Percentiles rank a stretch among this genome's conserved stretches.
phyloP scores from a whole-genome alignment of 2,329 filamentous ascomycete genomes.

The Karstenula rhodostoma region DNA sequence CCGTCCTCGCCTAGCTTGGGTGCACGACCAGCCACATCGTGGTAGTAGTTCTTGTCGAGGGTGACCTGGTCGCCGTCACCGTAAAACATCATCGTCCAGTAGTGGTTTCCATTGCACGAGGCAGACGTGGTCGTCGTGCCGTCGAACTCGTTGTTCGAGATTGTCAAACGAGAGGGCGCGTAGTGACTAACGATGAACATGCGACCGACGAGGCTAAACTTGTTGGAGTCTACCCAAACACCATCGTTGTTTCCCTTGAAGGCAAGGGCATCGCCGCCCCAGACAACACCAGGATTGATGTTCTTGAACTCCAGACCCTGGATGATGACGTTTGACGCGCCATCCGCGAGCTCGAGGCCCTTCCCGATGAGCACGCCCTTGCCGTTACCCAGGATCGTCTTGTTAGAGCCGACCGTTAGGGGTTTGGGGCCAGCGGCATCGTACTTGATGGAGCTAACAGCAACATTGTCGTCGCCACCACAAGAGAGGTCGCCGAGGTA shows the following conservation, averaged over 20 bases:
- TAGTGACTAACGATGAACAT: constrained; percentile 53
- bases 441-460: constrained; percentile 42
- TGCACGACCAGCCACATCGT: constrained; percentile 21
- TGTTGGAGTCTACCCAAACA: constrained; percentile 51
- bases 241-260: constrained; percentile 43
- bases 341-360: constrained; percentile 47
- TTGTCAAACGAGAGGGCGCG: constrained; percentile 58
- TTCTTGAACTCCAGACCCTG: constrained; percentile 52
- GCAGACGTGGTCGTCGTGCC: constrained; percentile 63
- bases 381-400: constrained; percentile 53
- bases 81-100: constrained; percentile 54
- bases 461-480: constrained; percentile 23
- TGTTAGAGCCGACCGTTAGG: constrained; percentile 51
- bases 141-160: constrained; percentile 69
- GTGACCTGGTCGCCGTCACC: constrained; percentile 25
- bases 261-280: constrained; percentile 52
- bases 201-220: constrained; percentile 55
- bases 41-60: constrained; percentile 26
- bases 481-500: constrained; percentile 35
- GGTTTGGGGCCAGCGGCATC: constrained; percentile 41
- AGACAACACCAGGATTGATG: constrained; percentile 50
- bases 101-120: constrained; percentile 66
- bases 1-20: constrained; percentile 19
- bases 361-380: constrained; percentile 54
- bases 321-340: constrained; percentile 49